A percentile compares a stretch with the other conserved stretches of the same genome.
Evolutionary conservation across 2,329 filamentous ascomycete genomes (phyloP).

Genomic region (Arthroderma uncinatum): DNA sequence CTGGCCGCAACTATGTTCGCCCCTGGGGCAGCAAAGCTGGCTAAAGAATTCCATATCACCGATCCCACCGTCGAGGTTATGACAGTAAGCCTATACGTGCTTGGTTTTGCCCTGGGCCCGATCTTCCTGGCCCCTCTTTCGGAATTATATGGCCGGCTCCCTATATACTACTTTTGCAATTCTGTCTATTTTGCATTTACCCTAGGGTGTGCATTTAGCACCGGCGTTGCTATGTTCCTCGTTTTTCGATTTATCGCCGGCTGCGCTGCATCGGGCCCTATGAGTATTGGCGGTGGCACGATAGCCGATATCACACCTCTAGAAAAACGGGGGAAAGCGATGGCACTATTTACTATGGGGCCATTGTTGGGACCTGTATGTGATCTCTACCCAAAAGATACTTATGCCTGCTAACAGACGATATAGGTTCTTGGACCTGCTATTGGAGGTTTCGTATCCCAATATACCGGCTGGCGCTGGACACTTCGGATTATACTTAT

Average conservation of each 20-base stretch:
- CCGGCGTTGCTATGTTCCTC: conserved; percentile 48
- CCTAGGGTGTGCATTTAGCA: conserved; percentile 49
- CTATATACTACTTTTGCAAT: conserved; percentile 47
- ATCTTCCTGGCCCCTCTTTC: conserved; percentile 43
- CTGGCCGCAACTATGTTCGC: conserved; percentile 12
- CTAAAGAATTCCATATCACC: conserved; percentile 37
- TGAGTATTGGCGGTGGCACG: conserved; percentile 37
- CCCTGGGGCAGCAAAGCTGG: conserved; percentile 24
- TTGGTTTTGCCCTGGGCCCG: conserved; percentile 45
- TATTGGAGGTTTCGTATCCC: conserved; percentile 67
- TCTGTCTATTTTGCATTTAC: conserved; percentile 50
- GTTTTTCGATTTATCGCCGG: conserved; percentile 55
- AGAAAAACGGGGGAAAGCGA: conserved; percentile 35
- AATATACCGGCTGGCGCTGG: conserved; percentile 72
- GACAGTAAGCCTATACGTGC: conserved; percentile 45
- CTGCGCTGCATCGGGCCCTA: conserved; percentile 22
- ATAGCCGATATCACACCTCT: conserved; percentile 36
- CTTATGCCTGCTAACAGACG: conserved; percentile 7
- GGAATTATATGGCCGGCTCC: conserved; percentile 43
- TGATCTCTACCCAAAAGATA: neutral
- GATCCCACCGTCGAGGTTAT: conserved; percentile 36
- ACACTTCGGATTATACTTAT: conserved; percentile 50
- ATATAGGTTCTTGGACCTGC: conserved; percentile 47
- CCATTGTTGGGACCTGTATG: conserved; percentile 19
- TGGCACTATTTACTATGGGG: conserved; percentile 33